Conservation (phyloP, 768 basidiomycete species). For the Pisolithus orientalis region DNA sequence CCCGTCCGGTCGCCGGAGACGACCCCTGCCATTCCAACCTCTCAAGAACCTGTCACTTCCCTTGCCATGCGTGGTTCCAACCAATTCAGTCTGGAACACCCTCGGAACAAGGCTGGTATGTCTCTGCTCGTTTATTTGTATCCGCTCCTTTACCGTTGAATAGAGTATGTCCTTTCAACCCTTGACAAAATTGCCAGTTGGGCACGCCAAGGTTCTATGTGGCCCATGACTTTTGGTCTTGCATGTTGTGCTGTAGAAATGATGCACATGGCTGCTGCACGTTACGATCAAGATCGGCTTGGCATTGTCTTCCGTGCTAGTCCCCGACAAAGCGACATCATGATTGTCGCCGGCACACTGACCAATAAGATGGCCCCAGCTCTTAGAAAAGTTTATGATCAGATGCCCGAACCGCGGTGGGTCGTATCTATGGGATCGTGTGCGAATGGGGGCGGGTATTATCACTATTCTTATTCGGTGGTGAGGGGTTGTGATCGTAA, state of each 20-base stretch:
- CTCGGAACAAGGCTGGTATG: conserved; percentile 84
- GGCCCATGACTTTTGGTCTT: conserved; percentile 99
- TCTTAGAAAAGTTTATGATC: conserved; percentile 91
- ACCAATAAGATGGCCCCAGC: conserved; percentile 99
- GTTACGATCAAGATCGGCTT: conserved; percentile 96
- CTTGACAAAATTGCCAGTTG: conserved; percentile 96
- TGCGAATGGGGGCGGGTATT: conserved; percentile 96
- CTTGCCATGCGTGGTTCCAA: conserved; percentile 77
- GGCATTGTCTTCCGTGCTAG: conserved; percentile 99
- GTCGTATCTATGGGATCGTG: conserved; percentile 99
- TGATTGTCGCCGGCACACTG: conserved; percentile 98
- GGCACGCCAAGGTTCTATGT: conserved; percentile 97
- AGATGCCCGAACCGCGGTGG: conserved; percentile 99
- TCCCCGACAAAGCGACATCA: conserved; percentile 94
- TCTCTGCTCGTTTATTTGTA: conserved; percentile 2
- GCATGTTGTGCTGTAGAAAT: conserved; percentile 99
- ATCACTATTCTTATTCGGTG: conserved; percentile 98
- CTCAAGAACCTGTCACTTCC: conserved; percentile 51
- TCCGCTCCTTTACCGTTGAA: not conserved
- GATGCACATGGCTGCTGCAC: conserved; percentile 99
- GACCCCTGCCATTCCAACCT: conserved; percentile 33
- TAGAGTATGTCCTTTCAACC: conserved; percentile 95
- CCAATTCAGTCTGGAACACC: conserved; percentile 81
- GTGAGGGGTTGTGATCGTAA: conserved; percentile 95
- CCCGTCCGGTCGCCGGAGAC: conserved; percentile 35